Base-by-base conservation (phyloP, 306 rosid genomes). In the Fragaria nilgerrensis region DNA sequence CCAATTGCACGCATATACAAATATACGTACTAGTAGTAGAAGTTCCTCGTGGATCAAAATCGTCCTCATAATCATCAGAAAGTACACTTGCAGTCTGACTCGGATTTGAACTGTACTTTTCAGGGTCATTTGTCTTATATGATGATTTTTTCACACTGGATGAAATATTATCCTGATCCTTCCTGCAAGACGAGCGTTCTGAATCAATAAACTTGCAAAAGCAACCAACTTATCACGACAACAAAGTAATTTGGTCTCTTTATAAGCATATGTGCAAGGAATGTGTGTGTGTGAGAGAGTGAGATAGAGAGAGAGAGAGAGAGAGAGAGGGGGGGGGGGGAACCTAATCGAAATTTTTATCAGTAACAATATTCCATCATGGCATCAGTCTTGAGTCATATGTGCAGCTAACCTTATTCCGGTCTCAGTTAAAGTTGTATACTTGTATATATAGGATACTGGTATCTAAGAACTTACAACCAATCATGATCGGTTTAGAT, bases 11-110 rank as follows among this genome's bases (percentile, higher is more conserved):
- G 41, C 37, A 43, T 44, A 62, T 50, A 80, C 66, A 72, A 61
- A 79, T 41, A 77, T 48, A 88, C 97, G 84, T 85, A 92, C 98
- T 92, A 41, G 87, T 48, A 50, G 85, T 77, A 78, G 97, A 86
- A 68, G 90, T 91, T 79, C 99, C 99, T 68, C 99, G 90, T 1
- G 99, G 99, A 85, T 96, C 96, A 88, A 96, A 96, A 75, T 92
- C 97, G 66, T 90, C 96, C 44, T 92, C 93, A 1, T 83, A 72
- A 55, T 75, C 79, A 58, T 78, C 88, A 55, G 78, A 79, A 65
- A 83, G 82, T 76, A 64, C 82, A 72, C 75, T 80, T 56, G 90
- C 45, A 48, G 85, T 84, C 75, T 89, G 92, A 70, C 89, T 77
- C 80, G 86, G 74, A 78, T 78, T 82, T 75, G 92, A 78, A 78